A percentile compares a stretch with the other conserved stretches of the same genome.
phyloP scores from a whole-genome alignment of 441 rosid species.

The Euphorbia celastroides region DNA sequence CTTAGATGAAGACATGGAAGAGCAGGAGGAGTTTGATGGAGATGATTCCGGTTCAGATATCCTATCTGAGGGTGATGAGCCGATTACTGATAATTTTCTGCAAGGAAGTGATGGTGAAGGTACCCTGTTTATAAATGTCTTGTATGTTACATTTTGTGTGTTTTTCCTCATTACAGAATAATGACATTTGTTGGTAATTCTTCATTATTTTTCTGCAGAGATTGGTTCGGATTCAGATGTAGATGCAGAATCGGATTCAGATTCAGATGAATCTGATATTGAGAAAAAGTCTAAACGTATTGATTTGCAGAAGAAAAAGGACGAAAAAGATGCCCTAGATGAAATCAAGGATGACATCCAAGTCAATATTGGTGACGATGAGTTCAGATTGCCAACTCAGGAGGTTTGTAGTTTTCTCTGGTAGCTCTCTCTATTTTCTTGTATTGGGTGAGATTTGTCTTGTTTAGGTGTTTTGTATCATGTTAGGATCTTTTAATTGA shows the following conservation, averaged over 20 bases:
- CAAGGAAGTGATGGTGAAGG: slow-evolving; percentile 61
- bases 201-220: slow-evolving; percentile 25
- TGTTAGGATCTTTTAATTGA: slow-evolving; percentile 3
- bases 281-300: slow-evolving; percentile 54
- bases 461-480: slow-evolving; percentile 1
- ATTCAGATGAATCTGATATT: slow-evolving; percentile 61
- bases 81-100: slow-evolving; percentile 56
- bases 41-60: slow-evolving; percentile 59
- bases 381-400: slow-evolving; percentile 72
- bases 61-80: slow-evolving; percentile 56
- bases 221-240: slow-evolving; percentile 29
- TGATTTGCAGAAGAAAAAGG: slow-evolving; percentile 44
- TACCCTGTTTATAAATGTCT: slow-evolving; percentile 3
- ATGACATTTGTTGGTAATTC: slow-evolving; percentile 5
- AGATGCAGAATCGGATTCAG: slow-evolving; percentile 36
- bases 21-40: slow-evolving; percentile 28
- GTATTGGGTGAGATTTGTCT: not conserved
- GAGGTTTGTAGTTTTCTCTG: slow-evolving; percentile 35
- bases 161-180: not conserved
- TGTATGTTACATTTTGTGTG: not conserved
- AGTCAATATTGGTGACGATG: slow-evolving; percentile 72
- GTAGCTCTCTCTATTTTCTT: not conserved
- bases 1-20: slow-evolving; percentile 35
- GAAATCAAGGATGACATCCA: slow-evolving; percentile 64
- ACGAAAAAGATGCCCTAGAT: slow-evolving; percentile 53